Conservation (phyloP, 495 filamentous ascomycete species). For the Penicillium macrosclerotiorum region DNA sequence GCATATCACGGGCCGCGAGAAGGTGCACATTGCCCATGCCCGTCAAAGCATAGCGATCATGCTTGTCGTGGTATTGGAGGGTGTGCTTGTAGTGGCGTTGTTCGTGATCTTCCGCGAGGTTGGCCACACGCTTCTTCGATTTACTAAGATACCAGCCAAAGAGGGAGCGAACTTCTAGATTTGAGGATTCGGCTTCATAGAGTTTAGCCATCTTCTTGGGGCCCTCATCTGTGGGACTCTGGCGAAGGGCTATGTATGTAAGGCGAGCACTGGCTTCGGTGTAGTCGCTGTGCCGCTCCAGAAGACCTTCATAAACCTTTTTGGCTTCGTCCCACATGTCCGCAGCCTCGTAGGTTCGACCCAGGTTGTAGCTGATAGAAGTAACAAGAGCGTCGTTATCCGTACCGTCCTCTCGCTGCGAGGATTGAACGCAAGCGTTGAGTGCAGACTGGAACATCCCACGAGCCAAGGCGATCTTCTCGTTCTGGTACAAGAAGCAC, state of each 20-base stretch:
- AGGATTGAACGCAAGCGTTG: constrained; percentile 74
- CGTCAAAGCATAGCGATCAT: constrained; percentile 89
- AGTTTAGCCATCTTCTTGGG: constrained; percentile 79
- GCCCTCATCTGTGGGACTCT: constrained; percentile 78
- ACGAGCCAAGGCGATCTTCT: constrained; percentile 76
- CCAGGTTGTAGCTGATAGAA: constrained; percentile 93
- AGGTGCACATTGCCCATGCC: constrained; percentile 96
- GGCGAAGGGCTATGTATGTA: constrained; percentile 84
- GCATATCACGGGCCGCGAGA: constrained; percentile 86
- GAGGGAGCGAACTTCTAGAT: constrained; percentile 86
- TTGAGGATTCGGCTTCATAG: constrained; percentile 71
- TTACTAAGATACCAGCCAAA: constrained; percentile 93
- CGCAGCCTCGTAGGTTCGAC: constrained; percentile 89
- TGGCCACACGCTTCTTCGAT: constrained; percentile 73
- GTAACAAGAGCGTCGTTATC: constrained; percentile 89
- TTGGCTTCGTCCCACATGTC: constrained; percentile 78
- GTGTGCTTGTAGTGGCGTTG: constrained; percentile 95
- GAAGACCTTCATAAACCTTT: constrained; percentile 79
- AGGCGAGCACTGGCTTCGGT: constrained; percentile 84
- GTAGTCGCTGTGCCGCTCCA: constrained; percentile 83
- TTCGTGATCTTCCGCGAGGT: constrained; percentile 86
- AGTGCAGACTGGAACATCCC: constrained; percentile 86
- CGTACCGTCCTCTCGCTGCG: constrained; percentile 55
- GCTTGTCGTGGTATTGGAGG: constrained; percentile 90
- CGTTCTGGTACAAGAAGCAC: constrained; percentile 85